Percentiles rank a stretch among this genome's conserved stretches.
These are phyloP conservation scores for Dillenia suffruticosa DNA, from an alignment of 164 flowering plant species.

Conservation along the genomic window DNA sequence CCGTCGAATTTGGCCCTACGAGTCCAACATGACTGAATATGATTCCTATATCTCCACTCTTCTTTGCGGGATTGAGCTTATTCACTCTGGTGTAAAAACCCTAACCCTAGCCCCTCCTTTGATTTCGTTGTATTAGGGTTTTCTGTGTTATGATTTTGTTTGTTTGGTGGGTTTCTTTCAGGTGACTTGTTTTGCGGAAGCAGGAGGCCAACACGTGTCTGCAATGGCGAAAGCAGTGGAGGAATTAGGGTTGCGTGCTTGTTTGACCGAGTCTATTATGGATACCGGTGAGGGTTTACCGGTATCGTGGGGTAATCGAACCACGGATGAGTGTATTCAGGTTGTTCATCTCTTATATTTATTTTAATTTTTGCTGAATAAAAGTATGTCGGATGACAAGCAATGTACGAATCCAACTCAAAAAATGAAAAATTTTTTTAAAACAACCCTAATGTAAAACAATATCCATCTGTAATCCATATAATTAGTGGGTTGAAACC, in stretches of 20 bases:
- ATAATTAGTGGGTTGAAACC: too few relatives aligned
- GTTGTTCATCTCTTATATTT: conserved; percentile 21
- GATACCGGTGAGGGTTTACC: conserved; percentile 85
- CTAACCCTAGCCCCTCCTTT: background rate
- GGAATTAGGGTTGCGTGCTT: conserved; percentile 74
- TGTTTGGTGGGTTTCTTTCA: conserved; percentile 13
- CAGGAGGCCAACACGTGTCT: conserved; percentile 91
- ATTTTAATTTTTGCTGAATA: background rate
- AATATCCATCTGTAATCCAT: too few relatives aligned
- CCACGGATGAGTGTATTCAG: conserved; percentile 78
- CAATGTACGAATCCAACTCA: too few relatives aligned
- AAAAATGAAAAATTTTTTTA: too few relatives aligned
- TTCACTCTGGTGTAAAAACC: conserved; percentile 72
- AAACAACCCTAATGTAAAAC: too few relatives aligned
- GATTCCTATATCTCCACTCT: conserved; percentile 81
- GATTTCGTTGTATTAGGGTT: background rate
- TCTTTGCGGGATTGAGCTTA: conserved; percentile 88
- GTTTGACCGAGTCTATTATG: conserved; percentile 74
- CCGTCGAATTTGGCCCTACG: conserved; percentile 86
- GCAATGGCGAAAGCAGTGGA: conserved; percentile 91
- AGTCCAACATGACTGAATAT: conserved; percentile 73
- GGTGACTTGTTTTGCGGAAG: conserved; percentile 98
- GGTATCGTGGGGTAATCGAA: conserved; percentile 47
- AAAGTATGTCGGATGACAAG: too few relatives aligned
- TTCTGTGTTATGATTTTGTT: background rate